Evolutionary conservation across 2,329 filamentous ascomycete genomes (phyloP).

Genomic region (Calycina marina): DNA sequence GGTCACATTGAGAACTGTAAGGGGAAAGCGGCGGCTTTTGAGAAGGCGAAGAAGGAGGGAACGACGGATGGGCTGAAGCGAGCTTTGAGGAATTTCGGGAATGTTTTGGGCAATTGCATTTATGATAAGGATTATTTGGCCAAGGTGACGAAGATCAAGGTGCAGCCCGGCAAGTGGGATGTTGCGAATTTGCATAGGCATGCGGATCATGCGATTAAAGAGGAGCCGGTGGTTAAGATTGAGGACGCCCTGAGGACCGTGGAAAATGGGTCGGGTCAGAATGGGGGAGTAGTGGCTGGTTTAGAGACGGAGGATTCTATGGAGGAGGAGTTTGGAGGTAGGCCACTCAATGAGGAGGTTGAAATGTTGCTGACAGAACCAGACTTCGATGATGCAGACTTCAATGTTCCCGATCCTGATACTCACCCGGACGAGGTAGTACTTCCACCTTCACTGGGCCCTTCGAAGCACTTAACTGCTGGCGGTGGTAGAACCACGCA

Average conservation of each 20-base stretch:
- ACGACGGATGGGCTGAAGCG: conserved; percentile 90
- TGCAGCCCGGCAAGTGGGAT: conserved; percentile 62
- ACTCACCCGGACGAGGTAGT: conserved; percentile 66
- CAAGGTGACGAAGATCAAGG: conserved; percentile 83
- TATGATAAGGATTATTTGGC: conserved; percentile 92
- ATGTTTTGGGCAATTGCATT: conserved; percentile 93
- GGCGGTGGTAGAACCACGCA: conserved; percentile 10
- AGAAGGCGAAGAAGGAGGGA: conserved; percentile 97
- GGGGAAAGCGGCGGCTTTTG: conserved; percentile 87
- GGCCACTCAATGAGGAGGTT: conserved; percentile 25
- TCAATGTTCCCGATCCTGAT: conserved; percentile 46
- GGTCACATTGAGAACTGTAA: conserved; percentile 94
- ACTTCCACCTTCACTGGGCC: conserved; percentile 30
- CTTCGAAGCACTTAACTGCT: conserved; percentile 10
- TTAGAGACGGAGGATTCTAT: conserved; percentile 26
- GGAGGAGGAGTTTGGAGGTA: conserved; percentile 41
- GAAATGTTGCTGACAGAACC: conserved; percentile 24
- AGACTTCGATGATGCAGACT: conserved; percentile 67
- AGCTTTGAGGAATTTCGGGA: conserved; percentile 81
- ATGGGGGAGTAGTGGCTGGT: background rate
- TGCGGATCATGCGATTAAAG: conserved; percentile 38
- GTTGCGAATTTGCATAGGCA: conserved; percentile 72
- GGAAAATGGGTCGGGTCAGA: conserved; percentile 10
- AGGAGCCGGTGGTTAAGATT: conserved; percentile 21
- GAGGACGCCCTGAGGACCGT: too few species aligned